These are phyloP conservation scores for Stemphylium vesicarium DNA, from an alignment of 2,329 filamentous ascomycete genomes.

Conservation along the genomic window DNA sequence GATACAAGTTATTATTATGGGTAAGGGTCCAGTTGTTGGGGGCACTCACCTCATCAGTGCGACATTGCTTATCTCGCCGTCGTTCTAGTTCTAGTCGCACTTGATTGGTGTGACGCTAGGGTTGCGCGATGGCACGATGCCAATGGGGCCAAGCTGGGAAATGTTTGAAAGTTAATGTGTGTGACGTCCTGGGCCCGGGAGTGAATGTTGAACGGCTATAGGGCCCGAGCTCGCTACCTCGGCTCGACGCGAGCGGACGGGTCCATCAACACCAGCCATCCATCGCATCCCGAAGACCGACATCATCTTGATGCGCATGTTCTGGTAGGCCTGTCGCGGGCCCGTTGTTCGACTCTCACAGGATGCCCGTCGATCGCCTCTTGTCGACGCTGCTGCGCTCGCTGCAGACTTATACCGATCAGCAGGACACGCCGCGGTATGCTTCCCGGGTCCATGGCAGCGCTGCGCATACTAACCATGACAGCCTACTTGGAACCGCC, in stretches of 20 bases:
- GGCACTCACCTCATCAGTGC: conserved; percentile 40
- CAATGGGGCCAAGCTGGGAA: neutral
- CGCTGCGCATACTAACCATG: conserved; percentile 30
- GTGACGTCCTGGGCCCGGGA: conserved; percentile 20
- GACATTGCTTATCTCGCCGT: conserved; percentile 25
- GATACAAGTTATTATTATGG: neutral
- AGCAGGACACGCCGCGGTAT: conserved; percentile 66
- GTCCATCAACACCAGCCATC: conserved; percentile 23
- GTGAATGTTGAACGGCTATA: conserved; percentile 23
- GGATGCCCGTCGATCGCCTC: conserved; percentile 71
- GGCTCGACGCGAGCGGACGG: conserved; percentile 26
- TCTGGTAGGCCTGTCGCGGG: conserved; percentile 6
- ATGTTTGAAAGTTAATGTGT: conserved; percentile 6
- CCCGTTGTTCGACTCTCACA: conserved; percentile 17
- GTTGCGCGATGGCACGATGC: neutral
- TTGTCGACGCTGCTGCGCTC: conserved; percentile 71
- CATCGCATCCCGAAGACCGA: neutral
- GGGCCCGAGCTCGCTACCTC: conserved; percentile 35
- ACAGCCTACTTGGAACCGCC: conserved; percentile 66
- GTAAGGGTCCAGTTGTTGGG: neutral
- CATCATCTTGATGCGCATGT: conserved; percentile 3
- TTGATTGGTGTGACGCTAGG: neutral
- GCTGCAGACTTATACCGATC: conserved; percentile 63
- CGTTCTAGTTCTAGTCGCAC: neutral
- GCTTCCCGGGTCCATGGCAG: conserved; percentile 16